phyloP scores from a whole-genome alignment of 805 yeast genomes.

The Hyphopichia homilentoma region DNA sequence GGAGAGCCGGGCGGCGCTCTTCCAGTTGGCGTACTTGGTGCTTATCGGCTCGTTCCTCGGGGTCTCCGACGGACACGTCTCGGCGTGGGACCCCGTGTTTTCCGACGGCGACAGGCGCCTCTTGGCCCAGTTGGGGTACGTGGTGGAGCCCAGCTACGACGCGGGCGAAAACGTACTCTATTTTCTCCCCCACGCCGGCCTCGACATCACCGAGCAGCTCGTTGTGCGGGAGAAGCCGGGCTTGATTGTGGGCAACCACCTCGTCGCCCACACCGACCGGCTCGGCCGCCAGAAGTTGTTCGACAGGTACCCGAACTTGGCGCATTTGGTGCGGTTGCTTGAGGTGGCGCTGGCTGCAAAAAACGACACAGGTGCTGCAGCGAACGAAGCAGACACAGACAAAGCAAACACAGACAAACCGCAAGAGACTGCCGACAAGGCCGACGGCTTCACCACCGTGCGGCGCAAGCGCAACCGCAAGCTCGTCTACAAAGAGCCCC shows the following conservation, averaged over 20 bases:
- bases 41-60: conserved; percentile 28
- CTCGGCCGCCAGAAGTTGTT: conserved; percentile 39
- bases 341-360: conserved; percentile 11
- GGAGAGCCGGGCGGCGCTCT: conserved; percentile 55
- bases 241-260: conserved; percentile 49
- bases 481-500: conserved; percentile 26
- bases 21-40: conserved; percentile 60
- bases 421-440: conserved; percentile 3
- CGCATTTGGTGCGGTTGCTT: conserved; percentile 40
- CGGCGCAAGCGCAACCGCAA: conserved; percentile 16
- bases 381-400: background rate
- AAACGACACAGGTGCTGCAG: conserved; percentile 6
- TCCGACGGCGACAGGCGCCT: conserved; percentile 38
- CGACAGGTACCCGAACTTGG: conserved; percentile 40
- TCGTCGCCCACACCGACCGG: conserved; percentile 52
- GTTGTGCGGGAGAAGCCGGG: conserved; percentile 29
- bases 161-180: conserved; percentile 32
- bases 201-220: conserved; percentile 45
- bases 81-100: conserved; percentile 67
- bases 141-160: conserved; percentile 11
- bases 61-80: conserved; percentile 21
- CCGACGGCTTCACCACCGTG: conserved; percentile 20
- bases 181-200: conserved; percentile 76
- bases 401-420: background rate
- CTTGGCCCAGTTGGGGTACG: conserved; percentile 12